Base-by-base conservation (phyloP, 1,284 basidiomycete genomes). In the Leccinum griseonigrum region DNA sequence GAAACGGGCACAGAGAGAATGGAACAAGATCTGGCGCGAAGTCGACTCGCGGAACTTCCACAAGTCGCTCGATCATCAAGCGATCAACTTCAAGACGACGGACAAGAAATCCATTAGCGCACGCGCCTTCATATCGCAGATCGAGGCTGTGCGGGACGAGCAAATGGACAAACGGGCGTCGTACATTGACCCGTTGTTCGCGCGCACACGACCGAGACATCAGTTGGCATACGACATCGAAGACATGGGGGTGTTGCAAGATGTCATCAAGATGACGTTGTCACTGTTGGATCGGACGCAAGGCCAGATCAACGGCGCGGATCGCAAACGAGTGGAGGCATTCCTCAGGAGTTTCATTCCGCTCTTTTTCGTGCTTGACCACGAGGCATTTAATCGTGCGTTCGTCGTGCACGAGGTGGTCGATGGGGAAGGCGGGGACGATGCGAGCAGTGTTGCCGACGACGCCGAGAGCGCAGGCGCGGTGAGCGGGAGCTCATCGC, bases 11-110 rank as follows among this genome's bases (percentile, higher is more conserved):
- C 94, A 98, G 75, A 80, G 95, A 64, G 97, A 98, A 77, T 99
- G 97, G 97, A 98, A 98, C 79, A 94, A 97, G 74, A 94, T 98
- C 56, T 99, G 97, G 97, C 82, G 96, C 59, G 97, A 98, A 79
- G 94, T 98, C 26, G 97, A 98, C 71, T 92, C 92, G 48, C 83
- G 92, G 67, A 98, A 98, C 78, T 98, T 94, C 74, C 85, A 88
- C 76, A 96, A 95, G 81, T 91, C 90, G 54, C 83, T 98, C 66
- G 97, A 98, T 74, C 94, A 97, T 74, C 95, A 97, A 74, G 92
- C 89, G 14, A 91, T 97, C 69, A 86, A 87, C 62, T 97, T 97
- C 85, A 97, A 96, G 80, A 82, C 86, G 26, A 84, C 84, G 51
- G 97, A 99, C 79, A 98, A 98, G 83, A 97, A 97, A 77, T 85